Conservation (phyloP, 345 rosid genomes). For the Viola odorata region DNA sequence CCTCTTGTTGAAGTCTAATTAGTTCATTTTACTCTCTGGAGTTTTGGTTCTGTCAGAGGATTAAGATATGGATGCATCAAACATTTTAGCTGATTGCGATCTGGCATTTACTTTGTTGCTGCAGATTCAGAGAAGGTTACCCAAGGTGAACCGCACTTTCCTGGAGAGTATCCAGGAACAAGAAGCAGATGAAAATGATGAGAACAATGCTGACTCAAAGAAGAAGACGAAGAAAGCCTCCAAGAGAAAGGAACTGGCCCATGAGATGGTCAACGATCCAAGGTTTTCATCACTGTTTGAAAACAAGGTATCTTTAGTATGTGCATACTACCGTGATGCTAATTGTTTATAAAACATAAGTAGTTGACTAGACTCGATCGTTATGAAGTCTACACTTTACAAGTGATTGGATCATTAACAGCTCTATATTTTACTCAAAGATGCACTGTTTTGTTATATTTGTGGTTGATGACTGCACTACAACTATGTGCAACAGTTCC, state of each 20-base stretch:
- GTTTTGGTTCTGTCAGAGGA: not conserved
- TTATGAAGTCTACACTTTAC: too few relatives aligned
- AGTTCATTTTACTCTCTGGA: too few relatives aligned
- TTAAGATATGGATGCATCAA: not conserved
- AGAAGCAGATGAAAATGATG: constrained; percentile 55
- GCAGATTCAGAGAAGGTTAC: constrained; percentile 62
- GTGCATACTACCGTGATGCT: too few relatives aligned
- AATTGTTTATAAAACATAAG: too few relatives aligned
- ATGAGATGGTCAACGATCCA: constrained; percentile 44
- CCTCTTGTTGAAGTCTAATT: too few relatives aligned
- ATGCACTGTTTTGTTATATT: not conserved
- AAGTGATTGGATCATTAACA: too few relatives aligned
- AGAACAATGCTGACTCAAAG: constrained; percentile 34
- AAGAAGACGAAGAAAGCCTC: constrained; percentile 52
- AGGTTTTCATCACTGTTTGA: constrained; percentile 53
- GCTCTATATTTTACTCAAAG: not conserved
- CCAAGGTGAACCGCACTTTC: constrained; percentile 69
- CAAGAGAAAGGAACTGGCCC: constrained; percentile 58
- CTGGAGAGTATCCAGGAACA: constrained; percentile 47
- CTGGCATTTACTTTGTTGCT: constrained; percentile 16
- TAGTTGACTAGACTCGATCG: too few relatives aligned
- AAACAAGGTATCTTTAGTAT: constrained; percentile 42
- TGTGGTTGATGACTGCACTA: not conserved
- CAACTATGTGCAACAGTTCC: not conserved
- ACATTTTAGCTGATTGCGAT: not conserved